Percentiles rank a stretch among this genome's conserved stretches.
Evolutionary conservation across 1,139 yeast genomes (phyloP).

Genomic region (Hyphopichia wangnamkhiaoensis): DNA sequence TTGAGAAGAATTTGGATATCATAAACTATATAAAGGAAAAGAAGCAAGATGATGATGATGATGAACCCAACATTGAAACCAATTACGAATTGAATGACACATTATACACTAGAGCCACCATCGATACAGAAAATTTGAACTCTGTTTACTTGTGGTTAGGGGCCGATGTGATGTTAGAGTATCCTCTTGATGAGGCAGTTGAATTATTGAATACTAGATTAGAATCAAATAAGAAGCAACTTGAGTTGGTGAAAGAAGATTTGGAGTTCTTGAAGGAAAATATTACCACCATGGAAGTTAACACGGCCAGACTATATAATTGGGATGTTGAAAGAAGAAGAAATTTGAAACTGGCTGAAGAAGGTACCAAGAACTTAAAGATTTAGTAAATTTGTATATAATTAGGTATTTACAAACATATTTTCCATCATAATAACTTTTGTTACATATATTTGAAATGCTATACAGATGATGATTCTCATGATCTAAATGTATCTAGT

Average conservation of each 20-base stretch:
- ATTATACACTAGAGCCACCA: slow-evolving; percentile 76
- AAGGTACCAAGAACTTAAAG: slow-evolving; percentile 37
- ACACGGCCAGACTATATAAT: slow-evolving; percentile 90
- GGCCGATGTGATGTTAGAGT: slow-evolving; percentile 96
- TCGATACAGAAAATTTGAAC: slow-evolving; percentile 48
- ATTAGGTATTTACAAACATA: too few relatives aligned
- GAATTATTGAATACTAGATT: slow-evolving; percentile 66
- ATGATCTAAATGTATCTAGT: slow-evolving; percentile 55
- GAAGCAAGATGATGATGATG: slow-evolving; percentile 30
- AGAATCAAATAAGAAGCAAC: slow-evolving; percentile 59
- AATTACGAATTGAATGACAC: slow-evolving; percentile 94
- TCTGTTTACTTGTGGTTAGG: slow-evolving; percentile 91
- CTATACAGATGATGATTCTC: slow-evolving; percentile 3
- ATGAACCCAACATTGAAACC: slow-evolving; percentile 50
- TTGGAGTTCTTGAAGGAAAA: slow-evolving; percentile 86
- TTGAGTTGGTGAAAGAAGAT: slow-evolving; percentile 72
- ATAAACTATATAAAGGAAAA: slow-evolving; percentile 59
- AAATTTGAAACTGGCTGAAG: slow-evolving; percentile 39
- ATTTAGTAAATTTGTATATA: slow-evolving; percentile 15
- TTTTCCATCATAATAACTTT: neutral
- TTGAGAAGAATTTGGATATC: slow-evolving; percentile 76
- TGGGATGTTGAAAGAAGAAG: slow-evolving; percentile 93
- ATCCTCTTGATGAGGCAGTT: slow-evolving; percentile 85
- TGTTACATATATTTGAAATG: neutral
- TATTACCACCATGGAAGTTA: slow-evolving; percentile 97